phyloP scores from a whole-genome alignment of 2,329 filamentous ascomycete genomes.

The Ophiostoma australiae region DNA sequence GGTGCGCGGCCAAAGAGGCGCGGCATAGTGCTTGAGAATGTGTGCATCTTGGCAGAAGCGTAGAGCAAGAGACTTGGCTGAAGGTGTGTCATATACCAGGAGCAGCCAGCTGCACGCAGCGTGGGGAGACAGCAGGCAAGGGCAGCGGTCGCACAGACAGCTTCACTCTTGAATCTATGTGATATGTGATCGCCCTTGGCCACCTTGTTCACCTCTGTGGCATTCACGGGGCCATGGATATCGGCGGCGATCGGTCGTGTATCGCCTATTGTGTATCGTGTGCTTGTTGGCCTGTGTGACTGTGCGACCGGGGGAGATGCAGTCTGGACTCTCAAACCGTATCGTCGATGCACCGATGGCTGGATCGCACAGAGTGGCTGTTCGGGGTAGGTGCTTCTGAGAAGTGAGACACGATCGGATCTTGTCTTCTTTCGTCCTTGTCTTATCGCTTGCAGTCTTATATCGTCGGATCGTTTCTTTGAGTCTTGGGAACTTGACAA shows the following conservation, averaged over 20 bases:
- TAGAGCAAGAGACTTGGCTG: background rate
- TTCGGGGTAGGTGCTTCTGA: background rate
- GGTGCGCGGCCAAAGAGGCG: slow-evolving; percentile 25
- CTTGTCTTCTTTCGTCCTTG: background rate
- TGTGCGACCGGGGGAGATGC: background rate
- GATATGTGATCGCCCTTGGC: background rate
- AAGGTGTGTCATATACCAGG: too few species aligned
- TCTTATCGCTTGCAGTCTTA: background rate
- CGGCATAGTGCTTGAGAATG: slow-evolving; percentile 21
- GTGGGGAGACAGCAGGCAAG: background rate
- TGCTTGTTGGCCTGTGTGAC: background rate
- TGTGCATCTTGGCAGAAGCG: slow-evolving; percentile 3
- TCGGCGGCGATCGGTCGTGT: background rate
- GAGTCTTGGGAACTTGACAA: background rate
- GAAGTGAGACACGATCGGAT: background rate
- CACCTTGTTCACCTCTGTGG: background rate
- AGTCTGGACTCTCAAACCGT: background rate
- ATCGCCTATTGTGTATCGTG: background rate
- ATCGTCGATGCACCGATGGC: background rate
- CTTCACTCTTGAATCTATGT: background rate
- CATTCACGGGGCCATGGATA: background rate
- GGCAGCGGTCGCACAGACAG: background rate
- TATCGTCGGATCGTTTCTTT: too few species aligned
- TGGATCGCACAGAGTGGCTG: background rate
- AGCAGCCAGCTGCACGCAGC: background rate